These are phyloP conservation scores for Toxicodendron radicans DNA, from an alignment of 345 rosid species.

Conservation along the genomic window DNA sequence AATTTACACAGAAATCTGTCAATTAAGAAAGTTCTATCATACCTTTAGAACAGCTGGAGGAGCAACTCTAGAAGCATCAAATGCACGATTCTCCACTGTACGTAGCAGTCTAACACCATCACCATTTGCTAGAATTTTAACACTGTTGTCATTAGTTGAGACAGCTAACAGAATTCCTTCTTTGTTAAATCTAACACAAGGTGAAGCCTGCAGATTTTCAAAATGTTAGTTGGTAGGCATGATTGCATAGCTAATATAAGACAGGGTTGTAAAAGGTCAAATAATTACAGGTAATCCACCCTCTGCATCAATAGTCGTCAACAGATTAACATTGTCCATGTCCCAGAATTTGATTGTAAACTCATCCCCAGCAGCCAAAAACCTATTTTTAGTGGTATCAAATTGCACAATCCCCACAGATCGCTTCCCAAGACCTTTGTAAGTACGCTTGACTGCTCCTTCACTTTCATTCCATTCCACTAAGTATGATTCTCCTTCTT, in stretches of 20 bases:
- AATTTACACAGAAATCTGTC: slow-evolving; percentile 1
- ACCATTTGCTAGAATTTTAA: slow-evolving; percentile 73
- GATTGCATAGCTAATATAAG: slow-evolving; percentile 14
- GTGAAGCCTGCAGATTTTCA: slow-evolving; percentile 64
- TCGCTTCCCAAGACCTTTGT: slow-evolving; percentile 71
- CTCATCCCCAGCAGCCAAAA: slow-evolving; percentile 90
- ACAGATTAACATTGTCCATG: slow-evolving; percentile 56
- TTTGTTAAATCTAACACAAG: slow-evolving; percentile 74
- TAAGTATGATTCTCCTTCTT: slow-evolving; percentile 74
- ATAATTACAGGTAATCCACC: slow-evolving; percentile 77
- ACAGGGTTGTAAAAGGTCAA: not conserved
- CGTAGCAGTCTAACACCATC: slow-evolving; percentile 73
- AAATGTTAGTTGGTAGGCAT: slow-evolving; percentile 16
- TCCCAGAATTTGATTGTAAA: slow-evolving; percentile 79
- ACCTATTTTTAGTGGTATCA: slow-evolving; percentile 76
- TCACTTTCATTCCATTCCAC: slow-evolving; percentile 96
- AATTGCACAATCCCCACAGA: slow-evolving; percentile 75
- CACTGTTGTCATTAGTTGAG: slow-evolving; percentile 73
- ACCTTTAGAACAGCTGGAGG: slow-evolving; percentile 68
- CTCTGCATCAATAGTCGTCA: slow-evolving; percentile 70
- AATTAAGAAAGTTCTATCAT: slow-evolving; percentile 35
- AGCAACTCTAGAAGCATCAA: slow-evolving; percentile 80
- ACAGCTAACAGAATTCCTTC: slow-evolving; percentile 81
- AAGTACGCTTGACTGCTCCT: slow-evolving; percentile 65
- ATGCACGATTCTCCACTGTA: slow-evolving; percentile 64